Evolutionary conservation across 2,329 filamentous ascomycete species (phyloP).

Genomic region (Alternaria consortialis): DNA sequence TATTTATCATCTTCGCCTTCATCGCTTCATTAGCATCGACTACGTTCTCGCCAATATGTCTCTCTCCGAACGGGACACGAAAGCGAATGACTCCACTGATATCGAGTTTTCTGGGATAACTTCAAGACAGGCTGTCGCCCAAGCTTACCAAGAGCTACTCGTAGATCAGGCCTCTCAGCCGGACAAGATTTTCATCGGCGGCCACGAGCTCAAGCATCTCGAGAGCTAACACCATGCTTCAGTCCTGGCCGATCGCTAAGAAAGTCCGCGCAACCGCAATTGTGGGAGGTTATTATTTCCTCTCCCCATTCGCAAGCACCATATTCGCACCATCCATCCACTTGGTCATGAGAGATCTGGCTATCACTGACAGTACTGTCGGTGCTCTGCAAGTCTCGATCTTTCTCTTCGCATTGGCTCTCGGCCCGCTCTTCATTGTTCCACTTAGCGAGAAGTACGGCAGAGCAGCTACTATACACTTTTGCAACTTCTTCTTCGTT

Average conservation of each 20-base stretch:
- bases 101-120: background rate
- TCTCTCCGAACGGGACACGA: background rate
- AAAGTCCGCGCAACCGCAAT: constrained; percentile 15
- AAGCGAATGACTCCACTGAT: background rate
- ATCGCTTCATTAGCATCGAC: background rate
- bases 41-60: background rate
- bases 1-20: no score
- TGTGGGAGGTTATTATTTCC: constrained; percentile 16
- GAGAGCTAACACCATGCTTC: background rate
- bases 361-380: constrained; percentile 29
- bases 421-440: constrained; percentile 43
- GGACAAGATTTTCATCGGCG: background rate
- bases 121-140: background rate
- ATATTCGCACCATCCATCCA: constrained; percentile 41
- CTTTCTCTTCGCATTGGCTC: constrained; percentile 41
- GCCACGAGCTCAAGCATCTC: background rate
- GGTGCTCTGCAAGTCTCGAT: constrained; percentile 39
- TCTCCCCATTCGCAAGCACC: constrained; percentile 25
- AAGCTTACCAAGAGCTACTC: background rate
- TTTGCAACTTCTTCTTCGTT: constrained; percentile 34
- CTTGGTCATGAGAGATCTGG: constrained; percentile 28
- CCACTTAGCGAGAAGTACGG: constrained; percentile 42
- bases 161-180: background rate
- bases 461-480: constrained; percentile 30
- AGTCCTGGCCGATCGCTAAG: constrained; percentile 17